phyloP scores from a whole-genome alignment of 2,329 filamentous ascomycete species.

The Akanthomyces uredinophilus region DNA sequence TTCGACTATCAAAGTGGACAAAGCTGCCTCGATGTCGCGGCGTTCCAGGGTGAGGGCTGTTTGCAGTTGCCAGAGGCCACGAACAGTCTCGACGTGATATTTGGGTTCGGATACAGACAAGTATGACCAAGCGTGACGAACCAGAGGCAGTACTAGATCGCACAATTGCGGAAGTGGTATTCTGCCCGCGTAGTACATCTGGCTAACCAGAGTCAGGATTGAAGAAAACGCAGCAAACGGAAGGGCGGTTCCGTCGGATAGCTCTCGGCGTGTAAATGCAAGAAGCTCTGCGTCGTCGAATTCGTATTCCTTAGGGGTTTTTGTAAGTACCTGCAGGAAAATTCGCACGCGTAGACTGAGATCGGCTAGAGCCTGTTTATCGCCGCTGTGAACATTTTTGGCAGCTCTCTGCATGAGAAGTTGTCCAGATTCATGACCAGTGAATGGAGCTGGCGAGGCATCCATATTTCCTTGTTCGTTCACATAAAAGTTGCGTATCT shows the following conservation, averaged over 20 bases:
- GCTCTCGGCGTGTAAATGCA: constrained; percentile 44
- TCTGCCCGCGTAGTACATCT: constrained; percentile 49
- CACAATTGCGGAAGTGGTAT: constrained; percentile 50
- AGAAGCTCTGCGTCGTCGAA: constrained; percentile 45
- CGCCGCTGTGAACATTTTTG: constrained; percentile 43
- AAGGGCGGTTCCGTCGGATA: constrained; percentile 35
- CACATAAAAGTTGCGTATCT: constrained; percentile 62
- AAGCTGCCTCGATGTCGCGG: constrained; percentile 74
- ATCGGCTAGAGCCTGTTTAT: constrained; percentile 39
- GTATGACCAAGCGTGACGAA: constrained; percentile 71
- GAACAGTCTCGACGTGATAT: constrained; percentile 89
- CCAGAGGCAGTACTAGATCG: constrained; percentile 61
- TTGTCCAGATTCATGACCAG: constrained; percentile 50
- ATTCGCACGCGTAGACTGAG: constrained; percentile 55
- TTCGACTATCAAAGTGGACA: constrained; percentile 63
- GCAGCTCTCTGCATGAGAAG: constrained; percentile 59
- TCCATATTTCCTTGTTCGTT: constrained; percentile 67
- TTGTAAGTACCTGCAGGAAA: constrained; percentile 53
- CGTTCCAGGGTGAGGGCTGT: constrained; percentile 60
- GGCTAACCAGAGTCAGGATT: constrained; percentile 52
- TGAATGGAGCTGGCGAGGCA: constrained; percentile 54
- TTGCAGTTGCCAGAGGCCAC: constrained; percentile 82
- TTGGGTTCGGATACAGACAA: constrained; percentile 80
- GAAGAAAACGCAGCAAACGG: constrained; percentile 54
- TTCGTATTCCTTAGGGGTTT: constrained; percentile 40